phyloP scores from a whole-genome alignment of 306 rosid species.

The Sophora flavescens region DNA sequence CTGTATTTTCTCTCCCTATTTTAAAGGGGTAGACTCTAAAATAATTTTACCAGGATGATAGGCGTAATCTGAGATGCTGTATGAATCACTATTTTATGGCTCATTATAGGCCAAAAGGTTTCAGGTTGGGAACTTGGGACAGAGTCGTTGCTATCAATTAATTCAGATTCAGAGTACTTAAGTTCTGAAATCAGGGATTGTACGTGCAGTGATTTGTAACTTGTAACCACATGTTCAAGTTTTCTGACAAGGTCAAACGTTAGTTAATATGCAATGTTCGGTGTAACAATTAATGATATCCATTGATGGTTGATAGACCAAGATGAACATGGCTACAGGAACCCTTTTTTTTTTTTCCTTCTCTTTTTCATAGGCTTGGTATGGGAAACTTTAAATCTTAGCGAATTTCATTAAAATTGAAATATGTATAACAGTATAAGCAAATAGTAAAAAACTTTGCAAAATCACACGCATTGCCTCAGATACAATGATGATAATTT shows the following conservation, averaged over 20 bases:
- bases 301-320: slow-evolving; percentile 3
- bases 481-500: slow-evolving; percentile 32
- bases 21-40: background rate
- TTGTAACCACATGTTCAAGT: slow-evolving; percentile 19
- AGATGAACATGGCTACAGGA: slow-evolving; percentile 36
- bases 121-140: slow-evolving; percentile 3
- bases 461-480: background rate
- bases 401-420: slow-evolving; percentile 23
- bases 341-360: background rate
- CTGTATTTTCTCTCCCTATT: background rate
- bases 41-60: background rate
- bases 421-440: slow-evolving; percentile 1
- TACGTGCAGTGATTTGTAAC: slow-evolving; percentile 4
- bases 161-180: slow-evolving; percentile 16
- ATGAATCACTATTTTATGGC: background rate
- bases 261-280: background rate
- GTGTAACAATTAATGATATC: slow-evolving; percentile 15
- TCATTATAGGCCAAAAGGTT: background rate
- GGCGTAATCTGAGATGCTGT: background rate
- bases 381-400: slow-evolving; percentile 28
- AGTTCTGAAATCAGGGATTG: slow-evolving; percentile 28
- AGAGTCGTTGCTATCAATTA: slow-evolving; percentile 13
- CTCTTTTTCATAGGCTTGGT: slow-evolving; percentile 4
- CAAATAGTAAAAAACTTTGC: slow-evolving; percentile 2
- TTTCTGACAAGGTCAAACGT: slow-evolving; percentile 9